phyloP scores from a whole-genome alignment of 495 filamentous ascomycete genomes.

The Neurospora sp. region DNA sequence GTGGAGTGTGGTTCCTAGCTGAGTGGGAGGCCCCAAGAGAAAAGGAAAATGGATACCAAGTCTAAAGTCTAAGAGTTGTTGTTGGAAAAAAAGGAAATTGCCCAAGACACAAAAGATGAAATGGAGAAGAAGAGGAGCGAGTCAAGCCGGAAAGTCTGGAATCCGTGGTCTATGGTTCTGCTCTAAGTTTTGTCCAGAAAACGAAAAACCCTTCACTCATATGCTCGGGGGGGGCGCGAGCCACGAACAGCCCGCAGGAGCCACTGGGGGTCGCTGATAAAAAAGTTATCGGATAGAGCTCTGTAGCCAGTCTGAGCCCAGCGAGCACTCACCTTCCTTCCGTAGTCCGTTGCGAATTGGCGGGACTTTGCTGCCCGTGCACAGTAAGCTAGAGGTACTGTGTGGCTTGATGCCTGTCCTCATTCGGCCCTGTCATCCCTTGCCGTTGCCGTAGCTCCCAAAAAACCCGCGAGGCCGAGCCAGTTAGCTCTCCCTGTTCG shows the following conservation, averaged over 20 bases:
- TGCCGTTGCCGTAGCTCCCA: background rate
- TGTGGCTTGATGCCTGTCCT: background rate
- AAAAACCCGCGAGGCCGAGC: background rate
- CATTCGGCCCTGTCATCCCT: background rate
- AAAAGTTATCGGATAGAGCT: background rate
- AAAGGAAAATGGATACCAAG: background rate
- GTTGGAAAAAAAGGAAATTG: background rate
- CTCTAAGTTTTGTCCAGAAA: background rate
- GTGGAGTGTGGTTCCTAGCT: background rate
- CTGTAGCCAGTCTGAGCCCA: background rate
- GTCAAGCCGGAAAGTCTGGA: background rate
- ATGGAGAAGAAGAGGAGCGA: slow-evolving; percentile 2
- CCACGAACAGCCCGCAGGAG: background rate
- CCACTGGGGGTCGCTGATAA: background rate
- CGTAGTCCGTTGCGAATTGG: background rate
- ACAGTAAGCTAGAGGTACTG: background rate
- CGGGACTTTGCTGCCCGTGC: background rate
- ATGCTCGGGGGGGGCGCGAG: background rate
- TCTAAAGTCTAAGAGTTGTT: background rate
- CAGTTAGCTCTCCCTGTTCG: background rate
- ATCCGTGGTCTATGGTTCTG: background rate
- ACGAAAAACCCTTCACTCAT: background rate
- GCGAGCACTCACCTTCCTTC: background rate
- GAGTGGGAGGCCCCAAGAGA: background rate
- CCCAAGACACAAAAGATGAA: background rate